Evolutionary conservation across 345 rosid genomes (phyloP), one percentile per base, ranked within the genome.

Genomic region (Mercurialis annua): DNA sequence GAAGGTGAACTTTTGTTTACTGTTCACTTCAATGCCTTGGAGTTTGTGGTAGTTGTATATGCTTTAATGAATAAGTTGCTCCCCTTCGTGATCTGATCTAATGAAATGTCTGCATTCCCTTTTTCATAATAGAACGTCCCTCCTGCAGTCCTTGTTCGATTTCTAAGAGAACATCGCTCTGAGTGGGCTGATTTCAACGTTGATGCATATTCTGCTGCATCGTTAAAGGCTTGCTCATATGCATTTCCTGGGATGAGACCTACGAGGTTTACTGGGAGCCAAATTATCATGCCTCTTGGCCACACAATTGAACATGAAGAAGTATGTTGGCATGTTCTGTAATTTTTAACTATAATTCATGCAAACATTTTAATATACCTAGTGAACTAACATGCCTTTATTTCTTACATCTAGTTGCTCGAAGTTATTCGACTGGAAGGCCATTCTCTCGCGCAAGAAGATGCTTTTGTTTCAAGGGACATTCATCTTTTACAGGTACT

Each of bases 111-210:
- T 27, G 31, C 63, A 1, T 38, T 27, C 29, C 24, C 21, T 73
- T 67, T 68, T 34, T 73, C 14, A 65, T 81, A 38, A 61, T 69
- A 95, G 99, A 88, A 90, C 81, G 97, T 95, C 54, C 94, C 91
- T 54, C 98, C 99, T 65, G 98, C 97, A 36, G 94, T 90, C 58
- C 77, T 95, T 66, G 88, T 95, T 16, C 96, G 98, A 54, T 95
- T 95, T 76, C 78, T 95, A 33, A 85, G 98, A 78, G 99, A 95
- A 80, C 99, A 95, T 66, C 97, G 98, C 3, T 92, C 98, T 0
- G 98, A 95, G 66, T 95, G 99, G 99, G 99, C 98, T 72, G 99
- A 92, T 78, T 92, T 88, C 80, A 90, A 88, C 54, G 96, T 95
- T 67, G 99, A 95, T 77, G 98, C 99, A 18, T 95, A 90, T 78